These are phyloP conservation scores for Kandelia obovata DNA, from an alignment of 345 rosid species.

Conservation along the genomic window DNA sequence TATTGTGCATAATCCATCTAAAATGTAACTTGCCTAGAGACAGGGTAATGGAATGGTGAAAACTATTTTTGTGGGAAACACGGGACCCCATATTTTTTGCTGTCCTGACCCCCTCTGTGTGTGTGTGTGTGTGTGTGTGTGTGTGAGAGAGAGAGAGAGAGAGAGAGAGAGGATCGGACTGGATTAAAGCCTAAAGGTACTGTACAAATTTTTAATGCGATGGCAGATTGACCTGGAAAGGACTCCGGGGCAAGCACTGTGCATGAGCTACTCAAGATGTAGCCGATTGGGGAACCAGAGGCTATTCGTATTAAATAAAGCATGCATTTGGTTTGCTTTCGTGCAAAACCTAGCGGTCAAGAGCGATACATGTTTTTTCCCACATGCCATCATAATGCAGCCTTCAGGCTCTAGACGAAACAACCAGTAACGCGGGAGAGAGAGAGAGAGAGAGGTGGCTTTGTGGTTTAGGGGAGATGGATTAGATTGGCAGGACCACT, in stretches of 20 bases:
- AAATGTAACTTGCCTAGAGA: too few relatives aligned
- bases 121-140: too few relatives aligned
- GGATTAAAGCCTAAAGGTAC: not conserved
- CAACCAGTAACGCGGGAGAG: not conserved
- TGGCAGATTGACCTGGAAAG: constrained; percentile 7
- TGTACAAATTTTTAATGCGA: not conserved
- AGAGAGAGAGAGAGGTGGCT: not conserved
- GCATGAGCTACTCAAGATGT: not conserved
- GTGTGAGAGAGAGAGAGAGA: too few relatives aligned
- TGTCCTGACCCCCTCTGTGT: not conserved
- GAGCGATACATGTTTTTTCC: not conserved
- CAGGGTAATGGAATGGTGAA: not conserved
- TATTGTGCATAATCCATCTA: too few relatives aligned
- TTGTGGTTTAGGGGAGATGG: too few relatives aligned
- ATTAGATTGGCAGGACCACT: too few relatives aligned
- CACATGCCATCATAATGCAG: not conserved
- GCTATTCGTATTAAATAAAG: constrained; percentile 2
- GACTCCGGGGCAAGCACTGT: constrained; percentile 21
- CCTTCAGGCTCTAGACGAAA: not conserved
- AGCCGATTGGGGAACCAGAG: constrained; percentile 19
- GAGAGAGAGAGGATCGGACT: too few relatives aligned
- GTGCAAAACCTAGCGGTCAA: constrained; percentile 26
- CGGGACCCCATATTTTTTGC: constrained; percentile 5
- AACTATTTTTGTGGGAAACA: not conserved
- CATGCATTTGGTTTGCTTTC: constrained; percentile 16